Percentiles rank a stretch among this genome's conserved stretches.
phyloP scores from a whole-genome alignment of 2,329 filamentous ascomycete genomes.

The Monilinia aucupariae region DNA sequence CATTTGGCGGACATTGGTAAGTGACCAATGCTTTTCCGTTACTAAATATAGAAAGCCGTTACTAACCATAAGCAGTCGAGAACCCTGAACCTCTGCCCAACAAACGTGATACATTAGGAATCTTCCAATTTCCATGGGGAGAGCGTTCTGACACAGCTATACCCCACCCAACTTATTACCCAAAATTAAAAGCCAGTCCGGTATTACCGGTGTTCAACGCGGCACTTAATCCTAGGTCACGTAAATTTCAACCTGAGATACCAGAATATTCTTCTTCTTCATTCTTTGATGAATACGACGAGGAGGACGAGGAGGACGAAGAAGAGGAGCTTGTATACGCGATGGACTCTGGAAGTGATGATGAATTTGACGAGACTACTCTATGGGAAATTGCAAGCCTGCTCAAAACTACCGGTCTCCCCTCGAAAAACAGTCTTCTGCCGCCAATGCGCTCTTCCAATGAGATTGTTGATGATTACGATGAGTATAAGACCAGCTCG shows the following conservation, averaged over 20 bases:
- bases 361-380: slow-evolving; percentile 53
- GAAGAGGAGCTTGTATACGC: slow-evolving; percentile 32
- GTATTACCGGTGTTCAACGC: slow-evolving; percentile 25
- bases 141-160: slow-evolving; percentile 53
- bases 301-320: slow-evolving; percentile 33
- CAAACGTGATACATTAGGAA: slow-evolving; percentile 54
- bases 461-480: slow-evolving; percentile 26
- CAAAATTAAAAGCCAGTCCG: slow-evolving; percentile 21
- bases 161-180: slow-evolving; percentile 39
- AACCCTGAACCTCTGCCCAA: slow-evolving; percentile 54
- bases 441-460: slow-evolving; percentile 27
- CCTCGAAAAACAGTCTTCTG: slow-evolving; percentile 48
- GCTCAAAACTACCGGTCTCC: slow-evolving; percentile 47
- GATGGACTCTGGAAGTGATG: slow-evolving; percentile 34
- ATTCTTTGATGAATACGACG: slow-evolving; percentile 57
- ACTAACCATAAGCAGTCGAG: slow-evolving; percentile 40
- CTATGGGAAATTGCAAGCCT: slow-evolving; percentile 60
- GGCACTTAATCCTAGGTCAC: slow-evolving; percentile 28
- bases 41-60: neutral
- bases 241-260: slow-evolving; percentile 26
- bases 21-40: slow-evolving; percentile 5
- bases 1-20: slow-evolving; percentile 53
- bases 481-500: slow-evolving; percentile 13
- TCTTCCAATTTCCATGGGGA: slow-evolving; percentile 63
- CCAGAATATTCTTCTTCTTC: slow-evolving; percentile 36